phyloP scores from a whole-genome alignment of 345 rosid species.

The Barbarea vulgaris region DNA sequence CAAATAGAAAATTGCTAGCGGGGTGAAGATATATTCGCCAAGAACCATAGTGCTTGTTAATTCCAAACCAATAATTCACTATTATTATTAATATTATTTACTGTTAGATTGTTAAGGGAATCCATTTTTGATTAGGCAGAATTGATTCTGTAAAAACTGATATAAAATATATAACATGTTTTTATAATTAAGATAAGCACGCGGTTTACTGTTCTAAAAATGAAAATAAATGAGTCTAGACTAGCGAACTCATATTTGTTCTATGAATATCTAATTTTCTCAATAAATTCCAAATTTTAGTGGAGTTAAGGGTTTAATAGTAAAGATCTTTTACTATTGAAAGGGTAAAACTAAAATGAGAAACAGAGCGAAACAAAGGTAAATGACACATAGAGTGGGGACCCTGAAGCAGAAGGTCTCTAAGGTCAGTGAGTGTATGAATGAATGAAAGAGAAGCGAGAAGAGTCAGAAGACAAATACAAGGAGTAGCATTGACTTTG shows the following conservation, averaged over 20 bases:
- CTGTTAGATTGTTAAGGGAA: conserved; percentile 1
- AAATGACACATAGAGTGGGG: conserved; percentile 29
- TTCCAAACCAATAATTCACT: conserved; percentile 19
- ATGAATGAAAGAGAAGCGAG: background rate
- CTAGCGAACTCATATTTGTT: background rate
- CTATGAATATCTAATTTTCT: background rate
- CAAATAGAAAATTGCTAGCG: background rate
- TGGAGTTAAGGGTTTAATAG: no score
- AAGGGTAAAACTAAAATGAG: conserved; percentile 2
- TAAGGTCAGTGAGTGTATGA: background rate
- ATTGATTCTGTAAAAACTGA: background rate
- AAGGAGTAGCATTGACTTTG: conserved; percentile 35
- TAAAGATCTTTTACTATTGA: no score
- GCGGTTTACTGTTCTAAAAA: background rate
- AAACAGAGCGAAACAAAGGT: background rate
- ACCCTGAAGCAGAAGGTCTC: conserved; percentile 21
- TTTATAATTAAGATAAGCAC: background rate
- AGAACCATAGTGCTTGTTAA: conserved; percentile 24
- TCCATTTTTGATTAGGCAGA: background rate
- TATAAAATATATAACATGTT: background rate
- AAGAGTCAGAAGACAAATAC: conserved; percentile 6
- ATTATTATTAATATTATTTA: background rate
- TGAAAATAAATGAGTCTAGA: background rate
- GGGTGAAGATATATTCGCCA: conserved; percentile 26
- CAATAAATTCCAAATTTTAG: background rate